phyloP scores from a whole-genome alignment of 2,329 filamentous ascomycete genomes.

The Pestalotiopsis sp. region DNA sequence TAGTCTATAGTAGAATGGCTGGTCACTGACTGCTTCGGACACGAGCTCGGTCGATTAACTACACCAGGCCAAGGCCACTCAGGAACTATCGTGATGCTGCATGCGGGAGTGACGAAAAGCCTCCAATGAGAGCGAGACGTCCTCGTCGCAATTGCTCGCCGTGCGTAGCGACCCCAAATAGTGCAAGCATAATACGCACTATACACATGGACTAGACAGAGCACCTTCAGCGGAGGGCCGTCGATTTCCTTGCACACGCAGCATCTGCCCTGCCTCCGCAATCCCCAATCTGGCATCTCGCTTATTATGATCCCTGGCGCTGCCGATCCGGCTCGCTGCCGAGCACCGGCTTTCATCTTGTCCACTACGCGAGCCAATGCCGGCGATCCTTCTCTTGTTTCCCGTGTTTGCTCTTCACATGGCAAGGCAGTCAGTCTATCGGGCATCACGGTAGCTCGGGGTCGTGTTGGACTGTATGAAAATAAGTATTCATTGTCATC shows the following conservation, averaged over 20 bases:
- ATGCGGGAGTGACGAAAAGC: not conserved
- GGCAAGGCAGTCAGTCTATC: too few species aligned
- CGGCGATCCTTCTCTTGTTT: not conserved
- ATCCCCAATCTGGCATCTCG: not conserved
- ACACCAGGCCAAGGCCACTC: too few species aligned
- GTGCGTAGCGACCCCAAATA: not conserved
- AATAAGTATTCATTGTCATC: too few species aligned
- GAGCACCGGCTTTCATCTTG: not conserved
- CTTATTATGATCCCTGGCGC: not conserved
- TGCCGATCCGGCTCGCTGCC: not conserved
- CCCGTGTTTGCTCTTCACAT: too few species aligned
- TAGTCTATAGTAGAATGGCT: too few species aligned
- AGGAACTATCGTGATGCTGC: too few species aligned
- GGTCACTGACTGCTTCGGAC: too few species aligned
- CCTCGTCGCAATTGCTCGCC: not conserved
- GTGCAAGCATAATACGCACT: not conserved
- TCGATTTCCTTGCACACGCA: not conserved
- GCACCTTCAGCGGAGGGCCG: too few species aligned
- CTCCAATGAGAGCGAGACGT: not conserved
- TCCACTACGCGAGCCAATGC: not conserved
- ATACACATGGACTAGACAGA: not conserved
- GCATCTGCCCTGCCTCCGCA: not conserved
- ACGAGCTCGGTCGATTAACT: too few species aligned
- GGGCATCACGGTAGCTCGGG: too few species aligned
- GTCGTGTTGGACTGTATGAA: too few species aligned